These are phyloP conservation scores for Glycine tomentella DNA, from an alignment of 306 rosid genomes.

Conservation along the genomic window DNA sequence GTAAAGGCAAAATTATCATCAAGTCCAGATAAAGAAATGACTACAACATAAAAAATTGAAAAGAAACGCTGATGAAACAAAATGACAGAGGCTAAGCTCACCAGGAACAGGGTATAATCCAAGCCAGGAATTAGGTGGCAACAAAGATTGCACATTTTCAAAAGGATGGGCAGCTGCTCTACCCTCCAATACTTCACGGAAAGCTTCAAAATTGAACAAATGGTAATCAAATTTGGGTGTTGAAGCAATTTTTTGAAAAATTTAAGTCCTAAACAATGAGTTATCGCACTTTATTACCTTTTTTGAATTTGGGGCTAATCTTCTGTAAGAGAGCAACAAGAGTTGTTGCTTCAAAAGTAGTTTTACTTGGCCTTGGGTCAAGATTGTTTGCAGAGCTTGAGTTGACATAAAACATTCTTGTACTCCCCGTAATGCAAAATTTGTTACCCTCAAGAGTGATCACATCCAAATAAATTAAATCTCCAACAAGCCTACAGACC, in stretches of 20 bases:
- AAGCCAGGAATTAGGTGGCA: slow-evolving; percentile 97
- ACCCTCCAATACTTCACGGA: slow-evolving; percentile 91
- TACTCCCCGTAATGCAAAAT: slow-evolving; percentile 85
- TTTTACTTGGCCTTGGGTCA: slow-evolving; percentile 82
- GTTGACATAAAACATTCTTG: slow-evolving; percentile 84
- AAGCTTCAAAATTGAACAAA: slow-evolving; percentile 64
- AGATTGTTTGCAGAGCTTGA: slow-evolving; percentile 75
- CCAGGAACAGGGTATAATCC: slow-evolving; percentile 88
- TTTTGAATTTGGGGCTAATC: slow-evolving; percentile 89
- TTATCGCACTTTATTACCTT: slow-evolving; percentile 59
- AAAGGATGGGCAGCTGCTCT: slow-evolving; percentile 97
- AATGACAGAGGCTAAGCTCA: slow-evolving; percentile 54
- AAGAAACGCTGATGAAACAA: slow-evolving; percentile 20
- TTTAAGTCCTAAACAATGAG: slow-evolving; percentile 24
- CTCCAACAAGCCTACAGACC: slow-evolving; percentile 87
- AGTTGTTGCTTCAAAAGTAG: slow-evolving; percentile 79
- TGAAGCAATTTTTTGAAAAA: slow-evolving; percentile 21
- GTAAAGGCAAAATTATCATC: slow-evolving; percentile 28
- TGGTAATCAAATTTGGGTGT: slow-evolving; percentile 6
- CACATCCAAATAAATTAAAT: slow-evolving; percentile 95
- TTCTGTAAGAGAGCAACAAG: slow-evolving; percentile 89
- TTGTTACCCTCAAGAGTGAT: slow-evolving; percentile 85
- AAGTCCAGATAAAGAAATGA: slow-evolving; percentile 37
- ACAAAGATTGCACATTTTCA: slow-evolving; percentile 92
- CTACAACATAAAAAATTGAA: slow-evolving; percentile 16